Percentiles rank a stretch among this genome's conserved stretches.
Conservation (phyloP, 805 yeast species). For the Suhomyces prunicola region DNA sequence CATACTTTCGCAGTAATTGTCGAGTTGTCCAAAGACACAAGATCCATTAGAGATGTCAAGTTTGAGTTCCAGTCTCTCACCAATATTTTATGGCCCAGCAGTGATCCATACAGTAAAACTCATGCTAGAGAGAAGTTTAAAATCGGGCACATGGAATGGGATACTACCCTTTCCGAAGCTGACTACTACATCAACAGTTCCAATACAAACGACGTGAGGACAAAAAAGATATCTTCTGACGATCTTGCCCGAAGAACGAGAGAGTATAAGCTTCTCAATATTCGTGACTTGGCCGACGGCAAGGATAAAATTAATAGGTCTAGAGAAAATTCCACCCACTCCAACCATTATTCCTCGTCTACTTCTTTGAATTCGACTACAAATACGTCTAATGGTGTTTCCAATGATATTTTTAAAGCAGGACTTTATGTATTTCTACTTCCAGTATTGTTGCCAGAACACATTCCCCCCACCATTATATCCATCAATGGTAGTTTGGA, state of each 20-base stretch:
- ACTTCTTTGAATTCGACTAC: background rate
- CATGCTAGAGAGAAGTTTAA: conserved; percentile 46
- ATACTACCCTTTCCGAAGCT: conserved; percentile 32
- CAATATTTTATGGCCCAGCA: conserved; percentile 51
- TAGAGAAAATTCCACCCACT: background rate
- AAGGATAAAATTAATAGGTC: background rate
- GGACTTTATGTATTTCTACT: conserved; percentile 69
- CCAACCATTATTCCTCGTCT: background rate
- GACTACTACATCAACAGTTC: conserved; percentile 42
- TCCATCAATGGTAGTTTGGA: conserved; percentile 49
- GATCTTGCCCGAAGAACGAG: conserved; percentile 41
- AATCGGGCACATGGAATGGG: conserved; percentile 49
- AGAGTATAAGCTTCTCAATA: conserved; percentile 22
- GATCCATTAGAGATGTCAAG: conserved; percentile 31
- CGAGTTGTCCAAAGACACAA: conserved; percentile 40
- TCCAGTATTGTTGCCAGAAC: conserved; percentile 60
- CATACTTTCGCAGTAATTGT: conserved; percentile 53
- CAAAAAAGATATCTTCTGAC: conserved; percentile 41
- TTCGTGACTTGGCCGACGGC: conserved; percentile 9
- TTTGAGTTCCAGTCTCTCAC: conserved; percentile 44
- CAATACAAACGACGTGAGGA: conserved; percentile 43
- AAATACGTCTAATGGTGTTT: background rate
- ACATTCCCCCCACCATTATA: conserved; percentile 58
- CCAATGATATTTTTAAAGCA: conserved; percentile 38
- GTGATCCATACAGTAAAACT: conserved; percentile 46